Evolutionary conservation across 129 eudicot species (phyloP).

Genomic region (Gnaphalium uliginosum): DNA sequence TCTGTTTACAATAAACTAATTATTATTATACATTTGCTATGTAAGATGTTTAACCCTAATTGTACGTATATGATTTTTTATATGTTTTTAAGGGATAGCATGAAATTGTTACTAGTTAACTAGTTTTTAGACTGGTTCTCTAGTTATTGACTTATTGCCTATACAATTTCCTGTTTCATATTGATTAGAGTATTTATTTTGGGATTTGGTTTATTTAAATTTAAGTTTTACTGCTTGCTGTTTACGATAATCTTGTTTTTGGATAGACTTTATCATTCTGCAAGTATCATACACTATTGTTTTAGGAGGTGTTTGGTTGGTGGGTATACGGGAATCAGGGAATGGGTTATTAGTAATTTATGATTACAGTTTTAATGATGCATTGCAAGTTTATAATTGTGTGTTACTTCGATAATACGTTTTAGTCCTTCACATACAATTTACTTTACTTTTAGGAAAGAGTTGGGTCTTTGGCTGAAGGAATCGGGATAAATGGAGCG

Average conservation of each 20-base stretch:
- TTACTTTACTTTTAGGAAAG: constrained; percentile 57
- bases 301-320: background rate
- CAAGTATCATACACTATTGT: background rate
- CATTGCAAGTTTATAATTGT: constrained; percentile 15
- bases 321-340: background rate
- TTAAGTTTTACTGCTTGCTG: background rate
- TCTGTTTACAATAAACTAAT: no score
- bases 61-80: background rate
- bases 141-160: background rate
- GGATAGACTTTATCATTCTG: background rate
- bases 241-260: background rate
- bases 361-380: background rate
- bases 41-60: no score
- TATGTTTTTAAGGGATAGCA: background rate
- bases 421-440: constrained; percentile 21
- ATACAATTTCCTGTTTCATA: background rate
- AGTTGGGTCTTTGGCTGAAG: constrained; percentile 47
- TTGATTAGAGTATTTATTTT: no score
- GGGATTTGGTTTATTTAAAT: no score
- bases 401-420: background rate
- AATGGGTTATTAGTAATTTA: constrained; percentile 9
- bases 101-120: background rate
- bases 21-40: no score
- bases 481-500: constrained; percentile 39
- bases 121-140: constrained; percentile 8